Percentiles rank a stretch among this genome's conserved stretches.
phyloP scores from a whole-genome alignment of 306 rosid genomes.

The Cicer bijugum region DNA sequence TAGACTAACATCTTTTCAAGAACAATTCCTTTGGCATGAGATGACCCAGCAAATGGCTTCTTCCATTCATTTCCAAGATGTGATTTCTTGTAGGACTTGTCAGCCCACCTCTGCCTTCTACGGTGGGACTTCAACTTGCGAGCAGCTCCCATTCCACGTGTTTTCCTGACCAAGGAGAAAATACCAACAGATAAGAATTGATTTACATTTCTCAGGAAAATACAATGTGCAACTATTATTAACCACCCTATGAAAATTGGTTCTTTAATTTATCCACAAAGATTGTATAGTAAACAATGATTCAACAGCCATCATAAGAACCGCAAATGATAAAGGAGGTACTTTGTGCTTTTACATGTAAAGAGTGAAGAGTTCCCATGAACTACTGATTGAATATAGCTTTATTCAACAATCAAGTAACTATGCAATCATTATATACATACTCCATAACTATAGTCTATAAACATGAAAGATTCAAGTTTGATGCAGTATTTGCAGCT shows the following conservation, averaged over 20 bases:
- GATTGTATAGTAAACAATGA: slow-evolving; percentile 1
- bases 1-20: slow-evolving; percentile 76
- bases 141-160: slow-evolving; percentile 84
- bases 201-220: neutral
- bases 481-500: neutral
- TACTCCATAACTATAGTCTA: neutral
- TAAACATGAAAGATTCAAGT: neutral
- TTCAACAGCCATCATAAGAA: slow-evolving; percentile 1
- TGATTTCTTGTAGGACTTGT: slow-evolving; percentile 76
- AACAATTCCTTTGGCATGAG: slow-evolving; percentile 85
- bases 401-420: neutral
- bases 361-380: neutral
- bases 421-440: neutral
- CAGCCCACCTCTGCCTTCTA: slow-evolving; percentile 80
- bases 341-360: neutral
- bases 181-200: neutral
- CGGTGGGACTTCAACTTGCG: slow-evolving; percentile 85
- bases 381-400: neutral
- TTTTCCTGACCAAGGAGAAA: slow-evolving; percentile 56
- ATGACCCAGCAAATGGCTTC: slow-evolving; percentile 87
- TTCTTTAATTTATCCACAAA: neutral
- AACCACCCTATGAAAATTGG: neutral
- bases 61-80: slow-evolving; percentile 91
- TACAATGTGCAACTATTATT: neutral
- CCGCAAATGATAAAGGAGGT: neutral